Evolutionary conservation across 2,329 filamentous ascomycete species (phyloP).

Genomic region (Hypoxylon sp.): DNA sequence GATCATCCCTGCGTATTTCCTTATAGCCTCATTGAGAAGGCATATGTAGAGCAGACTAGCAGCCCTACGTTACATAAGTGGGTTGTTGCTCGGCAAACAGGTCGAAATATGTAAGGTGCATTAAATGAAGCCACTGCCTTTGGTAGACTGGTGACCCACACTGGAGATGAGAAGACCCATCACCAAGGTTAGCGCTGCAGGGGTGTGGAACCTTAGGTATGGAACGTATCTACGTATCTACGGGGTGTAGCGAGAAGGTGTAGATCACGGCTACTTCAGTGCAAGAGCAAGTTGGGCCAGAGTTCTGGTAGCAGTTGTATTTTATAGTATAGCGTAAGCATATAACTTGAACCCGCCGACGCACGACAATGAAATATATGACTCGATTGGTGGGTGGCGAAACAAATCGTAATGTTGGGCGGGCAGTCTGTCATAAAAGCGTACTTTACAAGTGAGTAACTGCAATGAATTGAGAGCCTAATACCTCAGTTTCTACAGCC

Average conservation of each 20-base stretch:
- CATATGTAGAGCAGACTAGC: not conserved
- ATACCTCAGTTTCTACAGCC: not conserved
- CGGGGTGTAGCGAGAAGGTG: not conserved
- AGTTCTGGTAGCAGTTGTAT: not conserved
- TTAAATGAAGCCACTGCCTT: not conserved
- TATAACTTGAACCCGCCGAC: not conserved
- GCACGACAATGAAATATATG: not conserved
- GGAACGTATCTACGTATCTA: not conserved
- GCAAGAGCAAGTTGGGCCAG: too few species aligned
- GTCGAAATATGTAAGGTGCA: not conserved
- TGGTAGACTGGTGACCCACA: slow-evolving; percentile 3
- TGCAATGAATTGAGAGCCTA: not conserved
- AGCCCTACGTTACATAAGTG: slow-evolving; percentile 10
- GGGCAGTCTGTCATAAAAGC: not conserved
- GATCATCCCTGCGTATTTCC: slow-evolving; percentile 2
- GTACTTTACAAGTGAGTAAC: not conserved
- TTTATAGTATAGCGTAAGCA: not conserved
- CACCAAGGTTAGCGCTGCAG: not conserved
- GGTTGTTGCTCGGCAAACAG: not conserved
- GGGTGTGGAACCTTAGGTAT: not conserved
- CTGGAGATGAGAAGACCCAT: slow-evolving; percentile 16
- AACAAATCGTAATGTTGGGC: not conserved
- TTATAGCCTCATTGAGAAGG: slow-evolving; percentile 8
- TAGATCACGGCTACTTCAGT: not conserved
- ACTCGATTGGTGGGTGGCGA: not conserved